Evolutionary conservation across 495 filamentous ascomycete species (phyloP), one percentile per base, ranked within the genome.

Genomic region (Schizothecium vesticola): DNA sequence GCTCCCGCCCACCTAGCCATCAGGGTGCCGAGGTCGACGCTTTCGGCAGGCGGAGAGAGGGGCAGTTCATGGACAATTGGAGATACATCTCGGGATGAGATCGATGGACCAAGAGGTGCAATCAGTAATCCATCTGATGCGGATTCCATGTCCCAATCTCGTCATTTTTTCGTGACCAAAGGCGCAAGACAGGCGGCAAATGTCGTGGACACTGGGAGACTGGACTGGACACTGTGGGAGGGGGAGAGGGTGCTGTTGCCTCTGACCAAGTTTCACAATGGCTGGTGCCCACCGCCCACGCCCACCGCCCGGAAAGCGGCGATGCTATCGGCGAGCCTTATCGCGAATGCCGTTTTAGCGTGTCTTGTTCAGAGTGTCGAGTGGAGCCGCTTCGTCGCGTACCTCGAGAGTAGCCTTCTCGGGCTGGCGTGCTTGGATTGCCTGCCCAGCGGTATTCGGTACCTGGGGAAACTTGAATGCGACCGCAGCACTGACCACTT

Each of bases 251-350:
- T 51, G 21, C 28, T 13, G 68, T 21, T 13, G 68, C 60, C 58
- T 64, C 55, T 59, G 36, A 59, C 28, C 58, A 26, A 62, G 28
- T 60, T 65, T 65, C 64, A 65, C 59, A 26, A 58, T 60, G 16
- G 22, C 57, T 51, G 57, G 26, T 26, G 43, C 43, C 43, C 43
- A 51, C 33, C 13, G 33, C 33, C 33, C 33, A 16, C 31, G 59
- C 26, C 59, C 25, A 29, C 31, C 28, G 60, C 60, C 59, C 60
- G 36, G 28, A 28, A 61, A 22, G 67, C 22, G 67, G 68, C 74
- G 70, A 62, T 72, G 72, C 69, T 77, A 76, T 75, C 72, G 59
- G 60, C 33, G 61, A 67, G 72, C 70, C 73, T 74, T 78, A 76
- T 76, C 76, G 73, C 71, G 66, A 69, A 69, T 70, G 65, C 73